These are phyloP conservation scores for Phytophthora tentaculata DNA, from an alignment of 352 stramenopile species.

Conservation along the genomic window DNA sequence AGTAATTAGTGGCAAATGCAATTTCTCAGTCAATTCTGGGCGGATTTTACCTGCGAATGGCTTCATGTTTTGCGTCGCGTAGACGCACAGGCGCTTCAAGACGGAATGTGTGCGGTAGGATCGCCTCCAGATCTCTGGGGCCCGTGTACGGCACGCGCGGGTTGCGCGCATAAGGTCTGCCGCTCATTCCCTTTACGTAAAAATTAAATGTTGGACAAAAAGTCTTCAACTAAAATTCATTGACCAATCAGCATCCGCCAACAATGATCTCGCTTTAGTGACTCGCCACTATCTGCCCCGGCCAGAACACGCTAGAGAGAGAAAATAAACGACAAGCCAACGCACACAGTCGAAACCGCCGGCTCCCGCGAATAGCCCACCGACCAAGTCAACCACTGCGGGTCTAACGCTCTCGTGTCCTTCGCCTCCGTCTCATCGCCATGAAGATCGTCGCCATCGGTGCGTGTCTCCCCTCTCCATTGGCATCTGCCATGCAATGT, in stretches of 20 bases:
- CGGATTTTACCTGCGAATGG: conserved; percentile 52
- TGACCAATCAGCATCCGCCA: conserved; percentile 31
- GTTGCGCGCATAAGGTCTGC: conserved; percentile 70
- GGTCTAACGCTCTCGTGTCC: neutral
- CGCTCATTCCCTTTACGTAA: conserved; percentile 61
- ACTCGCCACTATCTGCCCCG: conserved; percentile 10
- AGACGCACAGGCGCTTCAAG: conserved; percentile 31
- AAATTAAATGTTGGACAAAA: conserved; percentile 16
- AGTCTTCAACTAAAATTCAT: conserved; percentile 14
- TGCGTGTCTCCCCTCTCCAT: conserved; percentile 32
- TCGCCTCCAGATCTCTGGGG: conserved; percentile 61
- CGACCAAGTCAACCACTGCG: conserved; percentile 4
- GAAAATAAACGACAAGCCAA: conserved; percentile 25
- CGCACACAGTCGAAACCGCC: conserved; percentile 37
- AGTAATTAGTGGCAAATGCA: neutral
- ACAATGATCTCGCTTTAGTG: conserved; percentile 12
- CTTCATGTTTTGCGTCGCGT: conserved; percentile 46
- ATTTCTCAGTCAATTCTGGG: neutral
- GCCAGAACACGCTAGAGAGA: conserved; percentile 33
- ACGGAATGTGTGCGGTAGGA: conserved; percentile 68
- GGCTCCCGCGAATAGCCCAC: conserved; percentile 25
- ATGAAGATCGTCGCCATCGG: conserved; percentile 91
- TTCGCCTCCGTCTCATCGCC: conserved; percentile 10
- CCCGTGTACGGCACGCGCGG: conserved; percentile 50
- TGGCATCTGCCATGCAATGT: neutral